These are phyloP conservation scores for Hyphopichia homilentoma DNA, from an alignment of 805 yeast species.

Conservation along the genomic window DNA sequence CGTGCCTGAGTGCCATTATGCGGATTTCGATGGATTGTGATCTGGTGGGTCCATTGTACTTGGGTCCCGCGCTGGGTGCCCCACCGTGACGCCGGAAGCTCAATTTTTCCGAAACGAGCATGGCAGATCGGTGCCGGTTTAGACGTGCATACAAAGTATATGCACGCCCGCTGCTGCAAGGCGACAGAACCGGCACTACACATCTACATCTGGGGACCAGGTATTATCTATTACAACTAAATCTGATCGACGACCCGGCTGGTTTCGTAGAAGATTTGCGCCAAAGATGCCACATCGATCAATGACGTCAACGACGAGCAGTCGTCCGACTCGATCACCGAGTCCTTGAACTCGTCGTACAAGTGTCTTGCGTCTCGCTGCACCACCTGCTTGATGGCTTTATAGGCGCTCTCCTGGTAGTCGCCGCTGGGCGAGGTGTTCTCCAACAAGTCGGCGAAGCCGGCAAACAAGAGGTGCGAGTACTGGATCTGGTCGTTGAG, in stretches of 20 bases:
- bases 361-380: conserved; percentile 18
- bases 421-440: conserved; percentile 10
- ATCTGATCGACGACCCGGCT: conserved; percentile 12
- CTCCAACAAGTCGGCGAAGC: conserved; percentile 13
- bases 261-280: conserved; percentile 16
- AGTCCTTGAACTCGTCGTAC: conserved; percentile 8
- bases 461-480: conserved; percentile 13
- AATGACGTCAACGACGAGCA: conserved; percentile 12
- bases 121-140: too few relatives aligned
- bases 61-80: too few relatives aligned
- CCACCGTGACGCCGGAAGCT: too few relatives aligned
- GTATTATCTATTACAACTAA: conserved; percentile 5
- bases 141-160: too few relatives aligned
- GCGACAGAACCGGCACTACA: too few relatives aligned
- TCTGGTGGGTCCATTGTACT: too few relatives aligned
- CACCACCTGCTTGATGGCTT: conserved; percentile 12
- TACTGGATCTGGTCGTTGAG: conserved; percentile 13
- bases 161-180: too few relatives aligned
- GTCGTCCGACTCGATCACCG: background rate
- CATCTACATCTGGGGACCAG: too few relatives aligned
- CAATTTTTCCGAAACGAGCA: too few relatives aligned
- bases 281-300: conserved; percentile 17
- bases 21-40: too few relatives aligned
- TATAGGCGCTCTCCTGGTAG: conserved; percentile 15
- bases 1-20: too few relatives aligned